phyloP scores from a whole-genome alignment of 441 rosid genomes.

The Sinapis alba region DNA sequence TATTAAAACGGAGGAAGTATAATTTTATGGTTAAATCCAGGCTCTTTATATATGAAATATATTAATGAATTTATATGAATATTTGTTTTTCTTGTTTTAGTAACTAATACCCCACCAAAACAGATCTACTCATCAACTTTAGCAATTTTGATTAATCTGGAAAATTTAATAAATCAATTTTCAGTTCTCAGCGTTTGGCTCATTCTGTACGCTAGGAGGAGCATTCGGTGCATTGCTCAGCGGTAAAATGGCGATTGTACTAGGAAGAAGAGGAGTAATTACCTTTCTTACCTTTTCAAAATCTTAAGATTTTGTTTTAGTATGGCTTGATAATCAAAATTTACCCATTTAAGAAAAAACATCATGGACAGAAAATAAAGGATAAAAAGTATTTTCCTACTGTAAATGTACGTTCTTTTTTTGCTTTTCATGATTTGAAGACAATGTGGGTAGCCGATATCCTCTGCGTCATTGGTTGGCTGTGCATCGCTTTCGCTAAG shows the following conservation, averaged over 20 bases:
- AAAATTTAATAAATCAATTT: neutral
- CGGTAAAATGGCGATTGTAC: conserved; percentile 33
- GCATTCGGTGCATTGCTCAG: conserved; percentile 38
- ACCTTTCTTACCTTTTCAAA: neutral
- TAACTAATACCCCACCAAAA: neutral
- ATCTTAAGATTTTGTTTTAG: neutral
- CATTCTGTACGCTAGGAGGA: conserved; percentile 34
- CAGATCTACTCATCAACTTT: neutral
- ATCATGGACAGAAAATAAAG: neutral
- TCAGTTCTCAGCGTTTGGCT: conserved; percentile 41
- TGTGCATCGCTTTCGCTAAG: conserved; percentile 52
- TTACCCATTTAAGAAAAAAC: neutral
- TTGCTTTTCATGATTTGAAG: conserved; percentile 15
- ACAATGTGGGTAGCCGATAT: conserved; percentile 61
- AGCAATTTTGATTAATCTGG: neutral
- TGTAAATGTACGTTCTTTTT: neutral
- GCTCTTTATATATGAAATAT: neutral
- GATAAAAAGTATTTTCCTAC: too few relatives aligned
- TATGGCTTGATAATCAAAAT: neutral
- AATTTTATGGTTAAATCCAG: neutral
- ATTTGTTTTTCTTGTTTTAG: neutral
- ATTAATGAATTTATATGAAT: neutral
- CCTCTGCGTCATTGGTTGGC: conserved; percentile 58
- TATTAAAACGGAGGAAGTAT: too few relatives aligned
- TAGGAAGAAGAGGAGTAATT: conserved; percentile 38